Percentiles rank a stretch among this genome's conserved stretches.
Conservation (phyloP, 164 flowering plant species). For the Kingdonia uniflora region DNA sequence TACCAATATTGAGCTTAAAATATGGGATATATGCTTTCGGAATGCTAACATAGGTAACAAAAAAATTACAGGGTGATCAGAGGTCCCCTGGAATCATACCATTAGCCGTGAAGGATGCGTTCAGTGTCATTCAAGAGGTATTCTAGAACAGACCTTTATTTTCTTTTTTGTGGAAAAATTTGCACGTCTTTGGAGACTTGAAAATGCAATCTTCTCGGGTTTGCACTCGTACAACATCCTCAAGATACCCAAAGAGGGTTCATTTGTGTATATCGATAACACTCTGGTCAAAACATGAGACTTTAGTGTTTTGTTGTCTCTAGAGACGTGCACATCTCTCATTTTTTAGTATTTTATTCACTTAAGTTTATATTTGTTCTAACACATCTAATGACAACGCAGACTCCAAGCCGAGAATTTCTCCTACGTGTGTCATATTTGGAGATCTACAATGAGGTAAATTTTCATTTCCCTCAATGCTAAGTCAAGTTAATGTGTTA, state of each 20-base stretch:
- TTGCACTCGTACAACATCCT: no score
- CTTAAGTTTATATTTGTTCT: conserved; percentile 1
- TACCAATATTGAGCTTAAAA: no score
- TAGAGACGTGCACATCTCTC: no score
- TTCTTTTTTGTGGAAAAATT: background rate
- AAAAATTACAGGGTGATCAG: conserved; percentile 76
- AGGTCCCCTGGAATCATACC: conserved; percentile 98
- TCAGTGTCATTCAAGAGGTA: conserved; percentile 97
- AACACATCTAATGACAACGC: conserved; percentile 10
- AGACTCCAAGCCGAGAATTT: conserved; percentile 92
- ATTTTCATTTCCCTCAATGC: conserved; percentile 6
- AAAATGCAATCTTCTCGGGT: no score
- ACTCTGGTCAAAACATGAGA: no score
- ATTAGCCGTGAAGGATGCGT: conserved; percentile 91
- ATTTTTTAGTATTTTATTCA: no score
- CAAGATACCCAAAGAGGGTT: no score
- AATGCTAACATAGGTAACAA: background rate
- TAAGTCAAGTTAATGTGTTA: background rate
- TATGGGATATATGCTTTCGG: no score
- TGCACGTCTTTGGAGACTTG: no score
- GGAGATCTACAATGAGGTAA: conserved; percentile 96
- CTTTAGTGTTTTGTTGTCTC: no score
- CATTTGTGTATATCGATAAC: no score
- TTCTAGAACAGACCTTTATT: background rate
- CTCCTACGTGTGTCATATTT: conserved; percentile 90